Evolutionary conservation across 768 basidiomycete species (phyloP).

Genomic region (Cystofilobasidium bisporidii): DNA sequence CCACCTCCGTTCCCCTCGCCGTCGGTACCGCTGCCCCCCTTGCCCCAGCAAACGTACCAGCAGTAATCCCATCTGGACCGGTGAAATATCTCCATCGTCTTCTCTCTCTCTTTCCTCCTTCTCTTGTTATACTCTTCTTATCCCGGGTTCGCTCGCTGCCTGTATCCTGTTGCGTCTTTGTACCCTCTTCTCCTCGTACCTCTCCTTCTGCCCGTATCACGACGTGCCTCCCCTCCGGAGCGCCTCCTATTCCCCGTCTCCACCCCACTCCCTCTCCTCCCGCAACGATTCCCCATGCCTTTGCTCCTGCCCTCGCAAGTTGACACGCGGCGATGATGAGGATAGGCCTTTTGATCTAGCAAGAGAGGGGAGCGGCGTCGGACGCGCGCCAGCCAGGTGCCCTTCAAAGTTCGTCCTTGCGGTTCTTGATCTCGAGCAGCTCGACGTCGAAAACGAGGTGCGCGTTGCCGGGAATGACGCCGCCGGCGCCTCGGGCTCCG

Average conservation of each 20-base stretch:
- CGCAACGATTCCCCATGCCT: too few relatives aligned
- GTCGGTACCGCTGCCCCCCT: background rate
- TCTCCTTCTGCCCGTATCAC: too few relatives aligned
- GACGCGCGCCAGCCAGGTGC: background rate
- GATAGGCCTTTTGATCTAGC: too few relatives aligned
- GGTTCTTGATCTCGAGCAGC: constrained; percentile 52
- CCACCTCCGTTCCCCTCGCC: background rate
- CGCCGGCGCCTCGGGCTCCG: constrained; percentile 60
- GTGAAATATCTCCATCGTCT: background rate
- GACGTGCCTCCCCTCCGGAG: too few relatives aligned
- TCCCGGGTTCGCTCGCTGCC: background rate
- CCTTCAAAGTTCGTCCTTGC: constrained; percentile 1
- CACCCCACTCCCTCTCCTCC: too few relatives aligned
- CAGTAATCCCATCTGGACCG: too few relatives aligned
- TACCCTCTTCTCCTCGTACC: too few relatives aligned
- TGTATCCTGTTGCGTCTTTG: too few relatives aligned
- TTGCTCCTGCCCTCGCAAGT: too few relatives aligned
- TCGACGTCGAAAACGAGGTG: constrained; percentile 77
- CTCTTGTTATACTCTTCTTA: background rate
- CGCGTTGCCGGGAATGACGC: constrained; percentile 65
- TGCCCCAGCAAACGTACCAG: background rate
- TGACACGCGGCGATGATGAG: too few relatives aligned
- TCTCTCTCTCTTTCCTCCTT: background rate
- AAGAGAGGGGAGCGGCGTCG: too few relatives aligned
- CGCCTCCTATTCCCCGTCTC: too few relatives aligned